Evolutionary conservation across 2,329 filamentous ascomycete genomes (phyloP).

Genomic region (Calonectria crousiana): DNA sequence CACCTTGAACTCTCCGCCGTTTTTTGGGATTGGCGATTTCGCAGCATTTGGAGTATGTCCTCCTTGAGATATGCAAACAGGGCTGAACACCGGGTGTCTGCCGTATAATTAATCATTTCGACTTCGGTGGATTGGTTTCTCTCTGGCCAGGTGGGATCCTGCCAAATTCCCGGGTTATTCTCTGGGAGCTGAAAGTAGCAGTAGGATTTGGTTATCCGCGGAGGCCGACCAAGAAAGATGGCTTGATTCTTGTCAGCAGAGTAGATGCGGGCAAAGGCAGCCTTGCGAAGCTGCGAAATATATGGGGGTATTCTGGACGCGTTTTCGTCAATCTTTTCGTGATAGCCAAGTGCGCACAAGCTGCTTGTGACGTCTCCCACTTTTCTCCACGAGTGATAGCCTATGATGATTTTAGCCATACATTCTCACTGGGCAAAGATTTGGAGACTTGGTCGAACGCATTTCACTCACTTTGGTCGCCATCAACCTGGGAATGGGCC

Average conservation of each 20-base stretch:
- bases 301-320: constrained; percentile 47
- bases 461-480: constrained; percentile 50
- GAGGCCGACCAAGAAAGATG: constrained; percentile 58
- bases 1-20: neutral
- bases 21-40: constrained; percentile 1
- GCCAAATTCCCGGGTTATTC: constrained; percentile 3
- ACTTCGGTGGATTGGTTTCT: neutral
- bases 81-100: constrained; percentile 29
- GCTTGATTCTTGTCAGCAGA: constrained; percentile 57
- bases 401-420: neutral
- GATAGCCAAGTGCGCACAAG: constrained; percentile 60
- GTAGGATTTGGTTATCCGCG: constrained; percentile 48
- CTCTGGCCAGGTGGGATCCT: neutral
- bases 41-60: constrained; percentile 26
- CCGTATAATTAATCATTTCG: constrained; percentile 25
- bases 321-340: constrained; percentile 49
- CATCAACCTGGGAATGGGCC: constrained; percentile 54
- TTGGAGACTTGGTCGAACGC: neutral
- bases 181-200: constrained; percentile 19
- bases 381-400: constrained; percentile 57
- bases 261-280: constrained; percentile 56
- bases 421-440: too few relatives aligned
- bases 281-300: constrained; percentile 53
- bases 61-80: constrained; percentile 29
- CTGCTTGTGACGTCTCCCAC: constrained; percentile 60